Evolutionary conservation across 345 rosid species (phyloP).

Genomic region (Cochlearia excelsa): DNA sequence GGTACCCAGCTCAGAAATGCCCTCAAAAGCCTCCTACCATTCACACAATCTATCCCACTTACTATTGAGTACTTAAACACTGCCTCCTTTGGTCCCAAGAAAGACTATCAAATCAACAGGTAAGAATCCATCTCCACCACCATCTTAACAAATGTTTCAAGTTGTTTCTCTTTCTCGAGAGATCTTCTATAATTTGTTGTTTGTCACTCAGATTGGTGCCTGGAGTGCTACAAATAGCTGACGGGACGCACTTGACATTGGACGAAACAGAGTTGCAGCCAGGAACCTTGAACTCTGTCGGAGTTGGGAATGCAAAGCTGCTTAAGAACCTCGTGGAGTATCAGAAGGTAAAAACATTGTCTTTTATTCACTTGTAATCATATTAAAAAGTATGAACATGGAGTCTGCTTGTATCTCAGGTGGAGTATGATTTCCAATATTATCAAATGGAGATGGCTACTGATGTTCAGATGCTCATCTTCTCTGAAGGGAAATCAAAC

Average conservation of each 20-base stretch:
- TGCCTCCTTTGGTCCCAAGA: conserved; percentile 68
- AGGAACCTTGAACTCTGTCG: conserved; percentile 74
- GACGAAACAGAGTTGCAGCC: conserved; percentile 78
- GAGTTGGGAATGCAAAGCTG: conserved; percentile 68
- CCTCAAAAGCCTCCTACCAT: conserved; percentile 66
- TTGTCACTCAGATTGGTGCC: conserved; percentile 53
- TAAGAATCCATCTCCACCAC: conserved; percentile 17
- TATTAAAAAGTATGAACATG: neutral
- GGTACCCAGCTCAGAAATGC: conserved; percentile 48
- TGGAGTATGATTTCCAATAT: conserved; percentile 81
- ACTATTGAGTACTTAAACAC: conserved; percentile 68
- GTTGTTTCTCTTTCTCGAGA: neutral
- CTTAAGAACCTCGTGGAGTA: conserved; percentile 62
- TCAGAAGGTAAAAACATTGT: conserved; percentile 58
- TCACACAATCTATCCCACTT: conserved; percentile 56
- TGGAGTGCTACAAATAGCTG: conserved; percentile 75
- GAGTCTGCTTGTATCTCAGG: conserved; percentile 44
- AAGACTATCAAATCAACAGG: conserved; percentile 78
- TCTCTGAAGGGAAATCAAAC: conserved; percentile 86
- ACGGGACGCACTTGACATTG: conserved; percentile 68
- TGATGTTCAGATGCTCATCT: conserved; percentile 69
- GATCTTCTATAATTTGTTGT: conserved; percentile 1
- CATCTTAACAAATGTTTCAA: conserved; percentile 1
- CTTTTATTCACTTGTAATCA: neutral
- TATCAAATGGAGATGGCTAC: conserved; percentile 86